These are phyloP conservation scores for Blastobotrys arbuscula DNA, from an alignment of 1,139 yeast genomes.

Conservation along the genomic window DNA sequence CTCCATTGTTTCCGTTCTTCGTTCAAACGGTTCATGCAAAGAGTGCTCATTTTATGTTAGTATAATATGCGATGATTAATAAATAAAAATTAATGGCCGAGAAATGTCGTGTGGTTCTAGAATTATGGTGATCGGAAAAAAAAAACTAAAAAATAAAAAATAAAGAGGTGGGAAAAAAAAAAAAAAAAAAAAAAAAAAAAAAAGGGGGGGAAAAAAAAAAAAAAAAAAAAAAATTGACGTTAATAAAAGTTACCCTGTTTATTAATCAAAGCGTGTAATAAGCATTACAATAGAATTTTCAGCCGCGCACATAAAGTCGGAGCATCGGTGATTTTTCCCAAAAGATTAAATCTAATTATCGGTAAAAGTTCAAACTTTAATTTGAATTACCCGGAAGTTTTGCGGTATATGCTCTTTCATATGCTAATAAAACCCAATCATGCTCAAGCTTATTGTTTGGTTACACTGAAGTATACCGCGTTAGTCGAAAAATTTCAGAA, in stretches of 20 bases:
- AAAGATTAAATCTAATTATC: too few species aligned
- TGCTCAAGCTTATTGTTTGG: not conserved
- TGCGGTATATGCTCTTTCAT: not conserved
- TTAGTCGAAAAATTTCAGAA: not conserved
- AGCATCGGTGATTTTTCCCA: too few species aligned
- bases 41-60: constrained; percentile 20
- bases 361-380: not conserved
- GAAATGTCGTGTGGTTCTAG: not conserved
- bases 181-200: too few species aligned
- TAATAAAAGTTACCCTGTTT: not conserved
- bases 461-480: too few species aligned
- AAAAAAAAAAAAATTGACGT: not conserved
- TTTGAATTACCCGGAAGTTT: not conserved
- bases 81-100: not conserved
- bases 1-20: constrained; percentile 94
- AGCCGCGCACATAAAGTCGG: too few species aligned
- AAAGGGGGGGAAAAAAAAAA: not conserved
- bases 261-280: too few species aligned
- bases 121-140: not conserved
- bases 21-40: constrained; percentile 74
- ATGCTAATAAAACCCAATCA: not conserved
- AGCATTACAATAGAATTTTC: too few species aligned
- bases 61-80: not conserved
- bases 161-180: not conserved
- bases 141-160: too few species aligned